These are phyloP conservation scores for Hydrangea macrophylla DNA, from an alignment of 148 eudicot species.

Conservation along the genomic window DNA sequence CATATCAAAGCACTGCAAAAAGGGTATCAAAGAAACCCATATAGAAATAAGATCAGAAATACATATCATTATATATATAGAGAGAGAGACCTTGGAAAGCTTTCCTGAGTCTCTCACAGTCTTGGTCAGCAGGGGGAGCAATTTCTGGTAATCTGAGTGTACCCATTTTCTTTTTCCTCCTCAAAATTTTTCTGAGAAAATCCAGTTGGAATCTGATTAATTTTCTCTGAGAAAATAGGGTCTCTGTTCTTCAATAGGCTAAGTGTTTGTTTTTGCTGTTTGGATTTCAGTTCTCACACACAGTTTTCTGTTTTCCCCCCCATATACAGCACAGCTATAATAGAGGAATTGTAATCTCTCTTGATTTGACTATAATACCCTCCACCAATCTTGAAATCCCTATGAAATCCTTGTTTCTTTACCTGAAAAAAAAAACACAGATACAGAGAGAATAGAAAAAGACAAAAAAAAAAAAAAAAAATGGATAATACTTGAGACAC, in stretches of 20 bases:
- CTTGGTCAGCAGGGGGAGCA: conserved; percentile 53
- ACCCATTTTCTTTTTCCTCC: conserved; percentile 23
- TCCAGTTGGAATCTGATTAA: not conserved
- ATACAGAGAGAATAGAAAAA: too few species aligned
- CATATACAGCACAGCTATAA: not conserved
- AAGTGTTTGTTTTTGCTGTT: not conserved
- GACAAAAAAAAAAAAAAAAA: too few species aligned
- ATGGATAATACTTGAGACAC: too few species aligned
- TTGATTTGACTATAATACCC: not conserved
- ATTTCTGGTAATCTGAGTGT: conserved; percentile 44
- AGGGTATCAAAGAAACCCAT: not conserved
- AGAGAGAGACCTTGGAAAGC: conserved; percentile 43
- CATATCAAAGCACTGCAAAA: too few species aligned
- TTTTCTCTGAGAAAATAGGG: not conserved
- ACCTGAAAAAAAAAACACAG: too few species aligned
- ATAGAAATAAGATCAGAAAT: not conserved
- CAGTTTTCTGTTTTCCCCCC: not conserved
- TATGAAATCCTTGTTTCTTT: not conserved
- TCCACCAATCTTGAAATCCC: not conserved
- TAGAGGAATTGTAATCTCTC: not conserved
- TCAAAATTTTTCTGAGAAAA: not conserved
- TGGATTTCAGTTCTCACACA: not conserved
- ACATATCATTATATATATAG: not conserved
- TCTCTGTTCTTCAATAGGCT: not conserved
- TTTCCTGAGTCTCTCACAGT: conserved; percentile 43